Base-by-base conservation (phyloP, 345 rosid genomes). In the Lepidium didymum region DNA sequence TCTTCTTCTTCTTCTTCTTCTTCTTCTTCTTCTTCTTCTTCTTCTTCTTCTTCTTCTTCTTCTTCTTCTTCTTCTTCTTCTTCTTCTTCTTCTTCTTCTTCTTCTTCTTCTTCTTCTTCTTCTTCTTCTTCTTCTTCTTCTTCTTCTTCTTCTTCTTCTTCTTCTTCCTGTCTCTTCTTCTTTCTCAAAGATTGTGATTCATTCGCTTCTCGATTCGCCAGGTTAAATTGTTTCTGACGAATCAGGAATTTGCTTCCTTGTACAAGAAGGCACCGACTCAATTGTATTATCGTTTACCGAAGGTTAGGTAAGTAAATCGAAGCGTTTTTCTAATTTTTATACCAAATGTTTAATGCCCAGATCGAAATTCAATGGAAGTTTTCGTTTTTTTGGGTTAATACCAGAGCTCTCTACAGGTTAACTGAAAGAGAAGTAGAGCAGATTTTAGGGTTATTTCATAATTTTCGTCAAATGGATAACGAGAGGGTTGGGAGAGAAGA, bases 401-500 rank as follows among this genome's bases (percentile, higher is more conserved):
- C 3, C 35, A 3, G 37, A 29, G 36, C 1, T 45, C 19, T 53
- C 23, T 45, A 10, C 21, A 8, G 11, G 21, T 45, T 25, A 45
- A 14, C 19, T 36, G 1, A 3, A 36, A 9, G 40, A 36, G 11
- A 36, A 36, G 43, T 12, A 40, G 43, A 12, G 6, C 52, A 10
- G 16, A 23, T 55, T 34, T 33, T 8, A 29, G 33, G 41, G 60
- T 33, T 10, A 18, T 56, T 59, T 59, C 13, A 35, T 29, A 5
- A 5, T 38, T 23, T 37, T 10, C 4, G 13, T 4, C 3, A n/a
- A 29, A 65, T 66, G 73, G 73, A 74, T 0, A 35, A 36, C 51
- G 73, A 74, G 19, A 46, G 65, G 49, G 37, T 31, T 37, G 10
- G 4, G 40, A 44, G 56, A 67, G 68, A 52, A 53, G 77, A 67